Base-by-base conservation (phyloP, 2,329 filamentous ascomycete species). In the Ceratocystiopsis brevicomis region DNA sequence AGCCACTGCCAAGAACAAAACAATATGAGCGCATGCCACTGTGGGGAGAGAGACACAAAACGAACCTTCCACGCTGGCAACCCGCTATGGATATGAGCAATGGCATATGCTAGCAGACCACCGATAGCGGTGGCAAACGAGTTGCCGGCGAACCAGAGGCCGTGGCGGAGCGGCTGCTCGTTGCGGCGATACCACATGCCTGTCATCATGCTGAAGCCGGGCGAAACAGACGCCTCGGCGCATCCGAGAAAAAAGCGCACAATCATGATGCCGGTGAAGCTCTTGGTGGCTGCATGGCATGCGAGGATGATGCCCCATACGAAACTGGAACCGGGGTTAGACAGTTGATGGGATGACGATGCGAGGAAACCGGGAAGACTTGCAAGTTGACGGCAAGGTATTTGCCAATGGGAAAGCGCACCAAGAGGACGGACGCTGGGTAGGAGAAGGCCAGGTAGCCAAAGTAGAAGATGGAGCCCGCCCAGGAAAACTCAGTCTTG, bases 101-200 rank as follows among this genome's bases (percentile, higher is more conserved):
- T 30, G 4, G 5, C 25, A 30, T 30, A 30, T 2, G 25, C 25
- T 2, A 30, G 25, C 25, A 30, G 25, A 30, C 25, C 25, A 9
- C 25, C 25, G 25, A 30, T 30, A 3, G 15, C 15, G 3, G 33
- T 14, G 15, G 33, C 33, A 34, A 34, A 14, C 3, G 13, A 13
- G 68, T 21, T 68, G 70, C n/a, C 8, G 15, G 15, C n/a, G 25
- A 35, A 21, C 41, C 17, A 36, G 18, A 30, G 37, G 15, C 40
- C 40, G 16, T 37, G 37, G 15, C 40, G 40, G n/a, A 9, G 12
- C 3, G 40, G 17, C 50, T 80, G 76, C 50, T 81, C 71, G 4
- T 64, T 61, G 11, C 72, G 62, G 2, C 73, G 76, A 50, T 77
- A 66, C 68, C 73, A 80, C 73, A 77, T 78, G 3, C 65, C 66